These are phyloP conservation scores for Williopsis jadinii DNA, from an alignment of 1,139 yeast genomes.

Conservation along the genomic window DNA sequence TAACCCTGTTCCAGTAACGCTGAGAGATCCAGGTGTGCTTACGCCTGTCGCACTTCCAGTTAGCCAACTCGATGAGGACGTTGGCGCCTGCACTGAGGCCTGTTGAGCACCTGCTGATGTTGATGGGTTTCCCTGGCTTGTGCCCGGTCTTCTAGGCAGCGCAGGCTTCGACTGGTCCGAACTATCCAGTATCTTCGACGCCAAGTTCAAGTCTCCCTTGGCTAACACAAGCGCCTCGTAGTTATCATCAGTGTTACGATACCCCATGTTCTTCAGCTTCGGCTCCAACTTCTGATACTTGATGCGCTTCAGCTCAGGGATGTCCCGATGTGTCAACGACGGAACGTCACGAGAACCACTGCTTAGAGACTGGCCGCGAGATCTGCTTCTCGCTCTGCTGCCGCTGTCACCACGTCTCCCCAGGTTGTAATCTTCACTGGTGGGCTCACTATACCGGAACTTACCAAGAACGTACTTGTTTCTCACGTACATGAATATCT, in stretches of 20 bases:
- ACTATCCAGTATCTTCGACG: constrained; percentile 21
- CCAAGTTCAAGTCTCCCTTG: constrained; percentile 25
- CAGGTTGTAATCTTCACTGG: constrained; percentile 15
- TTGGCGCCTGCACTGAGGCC: constrained; percentile 9
- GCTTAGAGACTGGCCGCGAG: constrained; percentile 3
- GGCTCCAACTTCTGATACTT: constrained; percentile 25
- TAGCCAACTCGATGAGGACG: constrained; percentile 26
- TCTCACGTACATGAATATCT: constrained; percentile 40
- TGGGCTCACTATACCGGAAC: constrained; percentile 32
- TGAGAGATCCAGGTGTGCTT: constrained; percentile 14
- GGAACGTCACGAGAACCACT: constrained; percentile 13
- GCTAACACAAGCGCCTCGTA: constrained; percentile 27
- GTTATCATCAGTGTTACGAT: constrained; percentile 23
- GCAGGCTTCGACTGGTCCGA: constrained; percentile 17
- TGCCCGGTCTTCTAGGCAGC: constrained; percentile 23
- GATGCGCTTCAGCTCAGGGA: constrained; percentile 22
- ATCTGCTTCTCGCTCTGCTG: constrained; percentile 10
- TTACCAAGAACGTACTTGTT: constrained; percentile 46
- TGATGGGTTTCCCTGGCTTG: constrained; percentile 28
- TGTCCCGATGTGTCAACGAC: constrained; percentile 23
- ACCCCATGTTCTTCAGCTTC: constrained; percentile 22
- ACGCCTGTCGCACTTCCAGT: constrained; percentile 15
- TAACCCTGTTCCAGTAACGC: constrained; percentile 10
- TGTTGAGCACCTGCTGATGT: constrained; percentile 32
- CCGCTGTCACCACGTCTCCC: background rate